Conservation (phyloP, 805 yeast species). For the Zygoascus tannicola region DNA sequence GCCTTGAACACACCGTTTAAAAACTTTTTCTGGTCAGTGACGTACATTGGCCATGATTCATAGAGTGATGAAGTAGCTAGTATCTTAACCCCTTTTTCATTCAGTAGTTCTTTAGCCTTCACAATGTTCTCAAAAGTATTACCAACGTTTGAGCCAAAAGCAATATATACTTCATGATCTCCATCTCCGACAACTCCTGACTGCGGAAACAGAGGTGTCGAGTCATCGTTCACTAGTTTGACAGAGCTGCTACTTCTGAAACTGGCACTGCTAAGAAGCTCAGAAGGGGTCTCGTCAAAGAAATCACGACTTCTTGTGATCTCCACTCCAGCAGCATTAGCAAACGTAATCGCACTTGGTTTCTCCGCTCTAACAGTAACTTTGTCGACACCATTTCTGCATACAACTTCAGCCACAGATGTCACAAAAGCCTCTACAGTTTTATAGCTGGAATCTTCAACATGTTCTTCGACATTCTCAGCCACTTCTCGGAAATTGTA, state of each 20-base stretch:
- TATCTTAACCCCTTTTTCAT: constrained; percentile 37
- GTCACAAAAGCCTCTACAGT: constrained; percentile 90
- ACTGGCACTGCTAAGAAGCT: not conserved
- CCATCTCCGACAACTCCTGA: constrained; percentile 12
- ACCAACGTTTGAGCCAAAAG: constrained; percentile 87
- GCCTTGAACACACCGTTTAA: constrained; percentile 73
- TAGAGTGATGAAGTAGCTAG: constrained; percentile 66
- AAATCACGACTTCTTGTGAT: constrained; percentile 42
- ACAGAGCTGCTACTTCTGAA: not conserved
- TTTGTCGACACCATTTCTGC: constrained; percentile 34
- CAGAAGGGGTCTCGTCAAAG: constrained; percentile 22
- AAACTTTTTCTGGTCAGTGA: constrained; percentile 67
- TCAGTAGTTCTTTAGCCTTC: constrained; percentile 43
- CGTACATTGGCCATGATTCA: constrained; percentile 90
- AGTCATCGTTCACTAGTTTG: not conserved
- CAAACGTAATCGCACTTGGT: constrained; percentile 79
- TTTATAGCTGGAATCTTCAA: constrained; percentile 73
- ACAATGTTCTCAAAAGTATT: constrained; percentile 54
- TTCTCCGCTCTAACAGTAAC: constrained; percentile 62
- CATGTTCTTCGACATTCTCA: constrained; percentile 44
- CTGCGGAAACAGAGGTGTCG: constrained; percentile 17
- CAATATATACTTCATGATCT: constrained; percentile 55
- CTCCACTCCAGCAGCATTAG: constrained; percentile 86
- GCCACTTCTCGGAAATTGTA: constrained; percentile 37
- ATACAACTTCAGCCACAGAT: constrained; percentile 52